These are phyloP conservation scores for Cytospora mali DNA, from an alignment of 2,329 filamentous ascomycete species.

Conservation along the genomic window DNA sequence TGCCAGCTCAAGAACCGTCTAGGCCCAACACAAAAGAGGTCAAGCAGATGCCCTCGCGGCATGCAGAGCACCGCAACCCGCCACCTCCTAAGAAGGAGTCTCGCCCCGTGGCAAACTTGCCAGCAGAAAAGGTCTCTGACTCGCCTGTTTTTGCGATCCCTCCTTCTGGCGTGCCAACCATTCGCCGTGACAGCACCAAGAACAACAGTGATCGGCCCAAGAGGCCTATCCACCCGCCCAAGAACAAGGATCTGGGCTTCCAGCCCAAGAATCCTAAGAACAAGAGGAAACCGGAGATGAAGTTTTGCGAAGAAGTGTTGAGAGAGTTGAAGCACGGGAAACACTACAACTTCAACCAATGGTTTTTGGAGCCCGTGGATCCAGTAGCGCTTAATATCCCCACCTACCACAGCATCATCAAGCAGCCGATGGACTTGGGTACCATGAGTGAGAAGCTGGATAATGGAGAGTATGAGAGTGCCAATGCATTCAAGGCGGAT, in stretches of 20 bases:
- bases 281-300: slow-evolving; percentile 88
- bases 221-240: slow-evolving; percentile 89
- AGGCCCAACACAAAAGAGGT: slow-evolving; percentile 65
- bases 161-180: slow-evolving; percentile 76
- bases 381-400: slow-evolving; percentile 93
- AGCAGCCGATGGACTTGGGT: slow-evolving; percentile 91
- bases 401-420: slow-evolving; percentile 89
- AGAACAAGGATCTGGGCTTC: slow-evolving; percentile 89
- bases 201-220: slow-evolving; percentile 81
- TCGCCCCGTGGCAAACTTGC: slow-evolving; percentile 36
- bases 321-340: slow-evolving; percentile 76
- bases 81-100: slow-evolving; percentile 37
- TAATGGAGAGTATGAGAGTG: slow-evolving; percentile 74
- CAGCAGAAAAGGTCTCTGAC: slow-evolving; percentile 39
- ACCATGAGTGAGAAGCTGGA: slow-evolving; percentile 81
- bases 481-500: slow-evolving; percentile 85
- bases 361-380: slow-evolving; percentile 85
- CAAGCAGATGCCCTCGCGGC: slow-evolving; percentile 50
- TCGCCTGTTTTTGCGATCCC: slow-evolving; percentile 68
- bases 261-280: slow-evolving; percentile 82
- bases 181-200: slow-evolving; percentile 81
- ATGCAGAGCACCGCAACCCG: slow-evolving; percentile 47
- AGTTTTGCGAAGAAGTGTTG: slow-evolving; percentile 83
- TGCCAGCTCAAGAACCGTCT: slow-evolving; percentile 56
- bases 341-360: slow-evolving; percentile 66